phyloP scores from a whole-genome alignment of 2,329 filamentous ascomycete genomes.

The Curvularia sp. region DNA sequence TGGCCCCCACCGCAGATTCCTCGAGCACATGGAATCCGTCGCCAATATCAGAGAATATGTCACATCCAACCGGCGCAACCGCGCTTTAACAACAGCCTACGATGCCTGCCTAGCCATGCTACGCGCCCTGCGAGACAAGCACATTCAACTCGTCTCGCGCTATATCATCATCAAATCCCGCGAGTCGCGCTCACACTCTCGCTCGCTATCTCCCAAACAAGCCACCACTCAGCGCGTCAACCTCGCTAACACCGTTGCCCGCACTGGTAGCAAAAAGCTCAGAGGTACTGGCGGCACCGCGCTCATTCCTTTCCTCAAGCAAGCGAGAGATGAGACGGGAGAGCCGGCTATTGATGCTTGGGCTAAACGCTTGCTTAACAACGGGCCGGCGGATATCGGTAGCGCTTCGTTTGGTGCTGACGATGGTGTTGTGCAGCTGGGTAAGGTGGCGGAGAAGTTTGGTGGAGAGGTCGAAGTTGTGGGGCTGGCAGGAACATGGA shows the following conservation, averaged over 20 bases:
- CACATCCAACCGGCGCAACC: constrained; percentile 65
- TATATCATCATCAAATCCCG: constrained; percentile 93
- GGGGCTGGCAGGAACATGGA: constrained; percentile 85
- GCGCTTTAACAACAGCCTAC: constrained; percentile 77
- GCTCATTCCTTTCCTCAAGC: constrained; percentile 93
- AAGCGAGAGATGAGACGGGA: constrained; percentile 93
- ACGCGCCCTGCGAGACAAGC: constrained; percentile 82
- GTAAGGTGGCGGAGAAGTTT: constrained; percentile 61
- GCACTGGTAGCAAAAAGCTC: constrained; percentile 63
- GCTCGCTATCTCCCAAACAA: constrained; percentile 64
- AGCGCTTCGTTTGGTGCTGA: constrained; percentile 16
- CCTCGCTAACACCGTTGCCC: constrained; percentile 58
- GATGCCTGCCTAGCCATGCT: constrained; percentile 88
- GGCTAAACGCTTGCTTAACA: constrained; percentile 65
- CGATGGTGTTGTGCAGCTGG: constrained; percentile 54
- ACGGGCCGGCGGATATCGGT: constrained; percentile 52
- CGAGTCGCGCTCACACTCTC: constrained; percentile 70
- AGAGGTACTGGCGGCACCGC: constrained; percentile 93
- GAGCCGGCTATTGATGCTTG: constrained; percentile 81
- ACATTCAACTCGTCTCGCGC: constrained; percentile 93
- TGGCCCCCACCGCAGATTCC: constrained; percentile 85
- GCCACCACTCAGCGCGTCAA: constrained; percentile 59
- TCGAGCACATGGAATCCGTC: constrained; percentile 77
- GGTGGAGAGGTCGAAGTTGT: constrained; percentile 65
- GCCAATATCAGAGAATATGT: constrained; percentile 91